Evolutionary conservation across 139 green algal genomes (phyloP).

Genomic region (Volvox reticuliferus): DNA sequence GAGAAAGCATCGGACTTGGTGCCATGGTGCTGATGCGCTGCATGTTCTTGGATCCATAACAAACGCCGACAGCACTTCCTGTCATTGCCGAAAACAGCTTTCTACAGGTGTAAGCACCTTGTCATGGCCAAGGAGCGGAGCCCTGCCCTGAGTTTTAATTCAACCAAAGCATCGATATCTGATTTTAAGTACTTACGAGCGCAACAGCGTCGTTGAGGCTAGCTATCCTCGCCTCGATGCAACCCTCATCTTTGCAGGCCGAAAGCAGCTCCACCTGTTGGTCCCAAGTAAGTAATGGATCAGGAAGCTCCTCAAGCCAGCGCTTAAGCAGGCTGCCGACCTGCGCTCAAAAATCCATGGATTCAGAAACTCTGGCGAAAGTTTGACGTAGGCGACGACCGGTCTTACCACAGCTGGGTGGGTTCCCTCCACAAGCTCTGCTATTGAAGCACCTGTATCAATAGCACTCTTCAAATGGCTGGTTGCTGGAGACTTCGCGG

Average conservation of each 20-base stretch:
- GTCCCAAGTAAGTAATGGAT: slow-evolving; percentile 35
- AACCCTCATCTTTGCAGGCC: slow-evolving; percentile 37
- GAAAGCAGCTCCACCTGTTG: slow-evolving; percentile 34
- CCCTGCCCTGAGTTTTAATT: too few relatives aligned
- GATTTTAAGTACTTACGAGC: neutral
- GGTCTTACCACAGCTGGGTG: neutral
- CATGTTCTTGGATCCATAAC: too few relatives aligned
- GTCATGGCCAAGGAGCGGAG: too few relatives aligned
- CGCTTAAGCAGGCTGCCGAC: slow-evolving; percentile 38
- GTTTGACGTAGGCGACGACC: neutral
- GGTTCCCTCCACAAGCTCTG: neutral
- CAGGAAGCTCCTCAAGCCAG: slow-evolving; percentile 35
- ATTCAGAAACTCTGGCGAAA: neutral
- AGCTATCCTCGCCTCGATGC: slow-evolving; percentile 27
- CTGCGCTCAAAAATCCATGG: neutral
- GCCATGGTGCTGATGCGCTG: too few relatives aligned
- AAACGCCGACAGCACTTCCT: too few relatives aligned
- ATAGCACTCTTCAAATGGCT: slow-evolving; percentile 13
- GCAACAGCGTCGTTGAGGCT: slow-evolving; percentile 6
- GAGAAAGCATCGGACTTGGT: too few relatives aligned
- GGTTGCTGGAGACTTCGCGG: neutral
- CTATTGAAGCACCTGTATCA: neutral
- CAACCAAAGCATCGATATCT: neutral
- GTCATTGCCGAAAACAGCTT: too few relatives aligned
- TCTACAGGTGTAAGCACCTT: too few relatives aligned